phyloP scores from a whole-genome alignment of 2,329 filamentous ascomycete genomes.

The Verticillium longisporum region DNA sequence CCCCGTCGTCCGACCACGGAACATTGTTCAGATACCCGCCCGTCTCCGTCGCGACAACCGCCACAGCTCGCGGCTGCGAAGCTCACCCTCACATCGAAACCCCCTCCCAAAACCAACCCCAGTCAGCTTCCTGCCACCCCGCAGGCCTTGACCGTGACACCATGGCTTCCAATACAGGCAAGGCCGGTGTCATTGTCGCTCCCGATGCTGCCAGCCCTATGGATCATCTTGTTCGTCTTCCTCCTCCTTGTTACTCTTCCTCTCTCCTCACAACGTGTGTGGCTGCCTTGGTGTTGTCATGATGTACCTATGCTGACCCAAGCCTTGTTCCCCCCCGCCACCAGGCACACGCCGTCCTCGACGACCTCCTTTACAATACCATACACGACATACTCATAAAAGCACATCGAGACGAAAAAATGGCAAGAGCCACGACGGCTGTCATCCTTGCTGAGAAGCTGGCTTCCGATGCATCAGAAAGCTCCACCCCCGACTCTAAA shows the following conservation, averaged over 20 bases:
- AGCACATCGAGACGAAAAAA: constrained; percentile 73
- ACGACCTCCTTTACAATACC: constrained; percentile 70
- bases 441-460: constrained; percentile 59
- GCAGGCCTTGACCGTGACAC: constrained; percentile 13
- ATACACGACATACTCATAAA: constrained; percentile 69
- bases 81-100: constrained; percentile 1
- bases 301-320: not conserved
- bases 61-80: not conserved
- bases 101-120: not conserved
- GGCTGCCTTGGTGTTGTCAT: constrained; percentile 3
- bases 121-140: not conserved
- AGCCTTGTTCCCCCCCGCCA: not conserved
- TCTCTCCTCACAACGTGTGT: not conserved
- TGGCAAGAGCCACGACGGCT: constrained; percentile 59
- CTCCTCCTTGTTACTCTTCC: not conserved
- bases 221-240: constrained; percentile 52
- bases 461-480: constrained; percentile 48
- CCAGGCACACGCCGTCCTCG: constrained; percentile 60
- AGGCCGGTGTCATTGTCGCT: constrained; percentile 51
- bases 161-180: constrained; percentile 40
- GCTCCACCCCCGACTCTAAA: constrained; percentile 43
- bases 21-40: constrained; percentile 1
- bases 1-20: constrained; percentile 1
- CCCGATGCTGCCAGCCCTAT: constrained; percentile 43
- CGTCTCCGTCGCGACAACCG: not conserved